Base-by-base conservation (phyloP, 2,329 filamentous ascomycete species). In the Fusarium sp. region DNA sequence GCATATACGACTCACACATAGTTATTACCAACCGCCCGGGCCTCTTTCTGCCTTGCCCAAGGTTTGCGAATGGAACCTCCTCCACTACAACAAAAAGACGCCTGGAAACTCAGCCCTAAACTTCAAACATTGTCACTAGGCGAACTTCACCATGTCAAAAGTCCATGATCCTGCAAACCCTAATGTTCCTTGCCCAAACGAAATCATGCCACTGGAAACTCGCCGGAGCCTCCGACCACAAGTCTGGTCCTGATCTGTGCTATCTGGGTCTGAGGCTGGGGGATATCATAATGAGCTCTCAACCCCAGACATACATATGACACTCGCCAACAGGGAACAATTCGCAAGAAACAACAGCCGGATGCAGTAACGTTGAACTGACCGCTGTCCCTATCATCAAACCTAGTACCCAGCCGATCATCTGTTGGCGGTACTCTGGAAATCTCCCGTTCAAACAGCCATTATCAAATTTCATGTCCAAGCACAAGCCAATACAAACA, bases 311-410 rank as follows among this genome's bases (percentile, higher is more conserved):
- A 58, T 49, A 7, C 46, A 49, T 64, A 69, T 51, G 66, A 61
- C 60, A 48, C 63, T 63, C 44, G 60, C 58, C 49, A 56, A 38
- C 58, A 66, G 63, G 66, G 71, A 63, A 59, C 19, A 21, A 29
- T 29, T 27, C 49, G 57, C 33, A 29, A 45, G 19, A 55, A 42
- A 52, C 27, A 68, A 61, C 60, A 48, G 15, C 48, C 23, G 15
- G 16, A 58, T 52, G 27, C 61, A 59, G 62, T 56, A 18, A 52
- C 48, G 37, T 54, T 23, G 31, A 70, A 57, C 18, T 63, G 55
- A 57, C 64, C 59, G 60, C 59, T 73, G 59, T 65, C 63, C 57
- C 52, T 52, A 42, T 39, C 54, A 48, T 41, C 52, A 66, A 44
- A 44, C 42, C 42, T 21, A 49, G 41, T 33, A 52, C 37, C 29